Evolutionary conservation across 305 asterid genomes (phyloP), one percentile per base, ranked within the genome.

Genomic region (Vinca major): DNA sequence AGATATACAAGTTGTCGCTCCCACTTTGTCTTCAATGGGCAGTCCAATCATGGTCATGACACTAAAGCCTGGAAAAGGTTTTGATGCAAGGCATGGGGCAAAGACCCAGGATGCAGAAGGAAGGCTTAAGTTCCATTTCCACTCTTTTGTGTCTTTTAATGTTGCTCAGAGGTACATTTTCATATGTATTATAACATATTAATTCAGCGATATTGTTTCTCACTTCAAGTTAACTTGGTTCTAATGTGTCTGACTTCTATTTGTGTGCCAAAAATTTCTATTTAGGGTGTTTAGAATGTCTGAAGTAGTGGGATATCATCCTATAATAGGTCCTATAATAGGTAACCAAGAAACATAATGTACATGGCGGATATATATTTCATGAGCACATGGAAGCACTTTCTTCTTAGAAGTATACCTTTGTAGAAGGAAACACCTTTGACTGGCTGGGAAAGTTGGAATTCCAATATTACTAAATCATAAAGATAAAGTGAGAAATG

Each of bases 21-120:
- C 97, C 41, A 87, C 99, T 60, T 86, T 90, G 70, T 89, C 96
- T 48, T 93, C 99, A 58, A 93, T 93, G 94, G 99, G 97, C 56
- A 93, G 96, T 77, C 99, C 97, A 17, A 86, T 87, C 68, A 77
- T 90, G 54, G 78, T 85, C 69, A 83, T 90, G 80, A 89, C 94
- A 13, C 80, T 93, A 74, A 78, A 95, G 88, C 84, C 87, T 0
- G 96, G 96, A 51, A 85, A 84, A 79, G 97, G 97, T 63, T 82
- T 88, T 65, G 96, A 93, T 75, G 93, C 96, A 68, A 83, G 88
- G 36, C 99, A 90, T 79, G 97, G 99, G 74, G 99, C 99, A 41
- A 90, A 88, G 85, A 87, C 85, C 21, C 94, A 85, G 73, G 97
- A 93, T 74, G 81, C 73, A 14, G 86, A 89, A 77, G 96, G 99